Evolutionary conservation across 495 filamentous ascomycete genomes (phyloP), one percentile per base, ranked within the genome.

Genomic region (Astrocystis sublimbata): DNA sequence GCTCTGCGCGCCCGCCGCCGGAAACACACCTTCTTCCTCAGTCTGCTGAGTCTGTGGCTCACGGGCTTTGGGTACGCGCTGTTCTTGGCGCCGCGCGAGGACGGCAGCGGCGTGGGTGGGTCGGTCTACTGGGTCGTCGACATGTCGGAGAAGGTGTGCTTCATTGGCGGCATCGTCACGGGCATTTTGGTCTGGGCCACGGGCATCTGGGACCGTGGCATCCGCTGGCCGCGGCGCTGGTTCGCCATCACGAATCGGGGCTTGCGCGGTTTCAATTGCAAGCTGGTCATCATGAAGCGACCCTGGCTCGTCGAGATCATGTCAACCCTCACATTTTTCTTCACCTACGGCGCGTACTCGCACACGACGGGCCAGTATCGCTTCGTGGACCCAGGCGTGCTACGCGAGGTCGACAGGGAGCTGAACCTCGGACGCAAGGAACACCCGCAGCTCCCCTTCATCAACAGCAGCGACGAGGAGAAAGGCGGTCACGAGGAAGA

Each of bases 101-200:
- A 97, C 82, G 92, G 92, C 63, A 85, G 81, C 62, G 92, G 92
- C 33, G 86, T 96, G 6, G 94, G 96, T 60, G 94, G 96, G 43
- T 92, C 88, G 1, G 89, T 96, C 49, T 98, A 98, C 81, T 97
- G 93, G 92, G 87, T 94, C 36, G 83, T 98, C 6, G 93, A 96
- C 65, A 89, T 89, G 74, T 82, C 84, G 15, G 90, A 97, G 74
- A 92, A 92, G 71, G 85, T 98, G 61, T 90, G 88, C 60, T 88
- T 97, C 53, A 85, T 96, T 59, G 92, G 91, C 10, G 94, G 94
- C 28, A 78, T 93, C 58, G 84, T 97, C 43, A 96, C 92, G 2
- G 86, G 81, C 26, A 77, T 92, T 41, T 80, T 98, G 47, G 86
- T 97, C 67, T 97, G 93, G 89, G 91, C 87, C 9, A 97, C 93